Base-by-base conservation (phyloP, 371 early-diverging fungal genomes). In the Fennellomyces sp. region DNA sequence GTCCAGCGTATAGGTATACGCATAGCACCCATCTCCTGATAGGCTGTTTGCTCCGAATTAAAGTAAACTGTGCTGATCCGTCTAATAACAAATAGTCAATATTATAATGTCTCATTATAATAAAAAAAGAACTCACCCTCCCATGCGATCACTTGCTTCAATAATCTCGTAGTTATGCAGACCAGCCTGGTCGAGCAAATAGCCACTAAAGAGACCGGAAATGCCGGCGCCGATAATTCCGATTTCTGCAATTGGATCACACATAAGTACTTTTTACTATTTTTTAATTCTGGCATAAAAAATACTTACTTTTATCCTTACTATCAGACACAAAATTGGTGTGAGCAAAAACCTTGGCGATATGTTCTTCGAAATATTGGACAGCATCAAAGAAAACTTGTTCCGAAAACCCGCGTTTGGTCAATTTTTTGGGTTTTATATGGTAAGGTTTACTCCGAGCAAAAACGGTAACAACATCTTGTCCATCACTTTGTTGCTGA, bases 181-280 rank as follows among this genome's bases (percentile, higher is more conserved):
- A 27, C 69, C 73, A 17, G 66, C 69, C 49, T 69, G 60, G 23
- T 72, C 69, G 2, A 72, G 49, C 12, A 72, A 47, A 17, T 47
- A 66, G 0, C 60, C 69, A 50, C 66, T 66, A 36, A 72, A 72
- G 17, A 72, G 56, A 35, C 73, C 73, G 11, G 73, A 60, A 60
- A 69, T 69, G 41, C 73, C 73, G 33, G 73, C 73, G 19, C 73
- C 73, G n/a, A 72, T 51, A 38, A 72, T 68, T 59, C 73, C 73
- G 52, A 72, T 69, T 35, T 63, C 73, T 69, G 47, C 35, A 33
- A 33, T 58, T 13, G 8, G 8, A 33, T n/a, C n/a, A 5, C n/a
- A 27, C 15, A 17, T 42, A 17, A 42, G 45, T n/a, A 17, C n/a
- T n/a, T n/a, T n/a, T 1, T 42, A 5, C 2, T 10, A 42, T 7